Conservation (phyloP, 352 stramenopile species). For the Pythium plurisporium region DNA sequence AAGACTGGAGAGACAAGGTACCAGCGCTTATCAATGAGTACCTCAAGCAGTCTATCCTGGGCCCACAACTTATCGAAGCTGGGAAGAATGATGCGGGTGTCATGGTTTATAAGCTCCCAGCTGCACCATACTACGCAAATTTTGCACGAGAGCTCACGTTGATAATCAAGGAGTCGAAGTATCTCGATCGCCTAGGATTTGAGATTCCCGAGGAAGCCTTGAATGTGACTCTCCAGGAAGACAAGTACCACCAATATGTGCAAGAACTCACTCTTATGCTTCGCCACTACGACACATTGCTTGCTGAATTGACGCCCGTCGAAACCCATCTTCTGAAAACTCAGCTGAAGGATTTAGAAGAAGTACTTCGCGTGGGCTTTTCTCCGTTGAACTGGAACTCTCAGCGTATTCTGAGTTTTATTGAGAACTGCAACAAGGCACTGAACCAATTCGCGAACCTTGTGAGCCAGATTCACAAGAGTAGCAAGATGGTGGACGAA, state of each 20-base stretch:
- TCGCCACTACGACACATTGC: slow-evolving; percentile 83
- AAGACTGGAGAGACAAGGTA: slow-evolving; percentile 90
- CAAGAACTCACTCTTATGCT: slow-evolving; percentile 92
- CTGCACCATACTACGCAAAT: slow-evolving; percentile 91
- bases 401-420: slow-evolving; percentile 93
- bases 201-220: slow-evolving; percentile 92
- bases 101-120: slow-evolving; percentile 80
- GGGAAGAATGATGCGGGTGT: slow-evolving; percentile 72
- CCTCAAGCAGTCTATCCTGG: slow-evolving; percentile 92
- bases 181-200: slow-evolving; percentile 94
- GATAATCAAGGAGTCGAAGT: slow-evolving; percentile 96
- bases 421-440: slow-evolving; percentile 90
- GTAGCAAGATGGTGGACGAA: slow-evolving; percentile 93
- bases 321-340: slow-evolving; percentile 87
- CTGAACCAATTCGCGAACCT: slow-evolving; percentile 93
- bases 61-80: slow-evolving; percentile 69
- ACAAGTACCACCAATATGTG: slow-evolving; percentile 95
- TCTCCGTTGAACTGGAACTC: slow-evolving; percentile 97
- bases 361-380: slow-evolving; percentile 87
- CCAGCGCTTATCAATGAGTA: slow-evolving; percentile 88
- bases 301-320: slow-evolving; percentile 82
- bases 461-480: slow-evolving; percentile 94
- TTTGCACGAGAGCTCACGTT: slow-evolving; percentile 91
- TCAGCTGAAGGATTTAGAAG: slow-evolving; percentile 88
- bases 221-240: slow-evolving; percentile 95